A percentile compares a stretch with the other conserved stretches of the same genome.
Conservation (phyloP, 2,329 filamentous ascomycete genomes). For the Knoxdaviesia capensis region DNA sequence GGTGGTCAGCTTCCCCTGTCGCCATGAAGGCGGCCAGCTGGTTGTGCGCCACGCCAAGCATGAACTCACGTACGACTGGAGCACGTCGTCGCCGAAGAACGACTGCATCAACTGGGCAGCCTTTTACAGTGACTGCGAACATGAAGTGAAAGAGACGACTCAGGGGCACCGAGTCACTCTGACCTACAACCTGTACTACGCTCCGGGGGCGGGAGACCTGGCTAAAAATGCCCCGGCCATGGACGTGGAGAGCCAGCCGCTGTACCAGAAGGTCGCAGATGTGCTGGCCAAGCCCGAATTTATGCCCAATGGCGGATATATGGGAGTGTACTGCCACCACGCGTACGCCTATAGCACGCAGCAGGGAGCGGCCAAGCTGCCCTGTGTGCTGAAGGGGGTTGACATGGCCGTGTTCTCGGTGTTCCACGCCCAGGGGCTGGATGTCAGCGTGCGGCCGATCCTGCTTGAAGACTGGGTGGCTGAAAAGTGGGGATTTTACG, state of each 20-base stretch:
- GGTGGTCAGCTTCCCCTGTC: constrained; percentile 24
- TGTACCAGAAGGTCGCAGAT: constrained; percentile 4
- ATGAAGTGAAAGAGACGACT: constrained; percentile 27
- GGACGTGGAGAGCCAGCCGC: constrained; percentile 11
- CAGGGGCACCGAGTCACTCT: constrained; percentile 32
- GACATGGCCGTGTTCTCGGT: constrained; percentile 21
- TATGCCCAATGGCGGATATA: constrained; percentile 14
- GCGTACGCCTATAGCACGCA: constrained; percentile 21
- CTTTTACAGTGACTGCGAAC: constrained; percentile 31
- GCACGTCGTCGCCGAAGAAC: background rate
- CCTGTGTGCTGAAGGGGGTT: constrained; percentile 20
- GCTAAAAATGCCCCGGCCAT: constrained; percentile 7
- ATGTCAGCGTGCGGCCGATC: no score
- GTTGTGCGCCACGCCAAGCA: constrained; percentile 19
- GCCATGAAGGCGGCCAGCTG: constrained; percentile 20
- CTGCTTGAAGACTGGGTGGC: no score
- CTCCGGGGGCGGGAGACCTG: constrained; percentile 12
- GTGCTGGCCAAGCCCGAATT: constrained; percentile 1
- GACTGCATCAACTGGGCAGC: constrained; percentile 22
- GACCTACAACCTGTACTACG: constrained; percentile 36
- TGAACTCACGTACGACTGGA: constrained; percentile 20
- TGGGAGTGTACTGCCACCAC: constrained; percentile 25
- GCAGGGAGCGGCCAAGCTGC: constrained; percentile 9
- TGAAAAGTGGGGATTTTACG: no score
- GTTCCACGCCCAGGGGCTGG: constrained; percentile 1